Evolutionary conservation across 1,284 basidiomycete genomes (phyloP), one percentile per base, ranked within the genome.

Genomic region (Cutaneotrichosporon curvatum): DNA sequence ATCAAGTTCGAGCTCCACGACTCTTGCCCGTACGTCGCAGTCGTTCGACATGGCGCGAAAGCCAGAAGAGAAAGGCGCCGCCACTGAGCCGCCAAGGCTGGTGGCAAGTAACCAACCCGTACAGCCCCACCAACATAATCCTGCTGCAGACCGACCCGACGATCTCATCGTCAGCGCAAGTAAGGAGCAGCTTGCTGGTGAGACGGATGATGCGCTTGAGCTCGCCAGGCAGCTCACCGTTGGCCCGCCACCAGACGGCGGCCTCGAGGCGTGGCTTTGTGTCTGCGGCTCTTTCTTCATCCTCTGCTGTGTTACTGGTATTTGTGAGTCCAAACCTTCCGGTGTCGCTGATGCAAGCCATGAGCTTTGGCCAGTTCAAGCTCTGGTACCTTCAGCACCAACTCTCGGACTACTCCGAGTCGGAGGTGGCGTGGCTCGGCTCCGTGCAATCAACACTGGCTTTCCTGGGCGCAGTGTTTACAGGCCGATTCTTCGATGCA

Each of bases 201-300:
- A 28, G 25, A 7, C 12, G 25, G 25, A 28, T 12, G 25, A 7
- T 12, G 8, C 25, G 12, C 7, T 28, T 12, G 25, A 28, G 25
- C 25, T 28, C 8, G 25, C 25, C 12, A 28, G 25, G 25, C 25
- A 28, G 12, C 7, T 28, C 7, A 7, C 25, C 12, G 44, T 55
- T 3, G 52, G 51, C 4, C 52, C 56, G 2, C 52, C 59, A 9
- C 59, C 59, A n/a, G 59, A 60, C 40, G 59, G 59, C 4, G 59
- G 59, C 8, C 31, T 39, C 9, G 43, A 50, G 11, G 59, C 59
- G 7, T 60, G 59, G 59, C 45, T 53, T 15, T 51, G 52, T 6
- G 49, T 60, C 10, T 23, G 43, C n/a, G 47, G 49, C 18, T 44
- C 56, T 7, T 60, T 55, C 37, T 47, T 60, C 15, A 47, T 60